These are phyloP conservation scores for Pseudozyma sp. DNA, from an alignment of 1,284 basidiomycete species.

Conservation along the genomic window DNA sequence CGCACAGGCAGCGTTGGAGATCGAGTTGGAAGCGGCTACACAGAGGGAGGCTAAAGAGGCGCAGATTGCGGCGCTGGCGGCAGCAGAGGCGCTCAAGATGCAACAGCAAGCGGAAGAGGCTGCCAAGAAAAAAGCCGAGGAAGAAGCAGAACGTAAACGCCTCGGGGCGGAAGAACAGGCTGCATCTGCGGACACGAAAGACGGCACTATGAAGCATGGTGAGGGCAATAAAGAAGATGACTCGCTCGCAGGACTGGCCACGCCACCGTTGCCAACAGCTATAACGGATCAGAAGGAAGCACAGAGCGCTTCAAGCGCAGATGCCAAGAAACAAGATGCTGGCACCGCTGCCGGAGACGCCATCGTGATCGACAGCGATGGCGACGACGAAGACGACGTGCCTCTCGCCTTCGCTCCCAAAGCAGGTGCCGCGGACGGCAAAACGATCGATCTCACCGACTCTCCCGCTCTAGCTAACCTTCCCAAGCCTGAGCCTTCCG, in stretches of 20 bases:
- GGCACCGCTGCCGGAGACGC: conserved; percentile 25
- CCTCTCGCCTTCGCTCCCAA: conserved; percentile 49
- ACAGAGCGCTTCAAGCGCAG: background rate
- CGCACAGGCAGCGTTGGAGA: conserved; percentile 44
- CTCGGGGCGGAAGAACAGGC: conserved; percentile 5
- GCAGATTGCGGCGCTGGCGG: conserved; percentile 23
- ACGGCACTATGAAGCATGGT: background rate
- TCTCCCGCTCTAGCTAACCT: conserved; percentile 26
- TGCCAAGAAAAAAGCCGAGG: conserved; percentile 9
- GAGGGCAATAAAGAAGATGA: conserved; percentile 12
- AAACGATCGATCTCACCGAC: conserved; percentile 43
- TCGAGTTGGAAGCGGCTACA: conserved; percentile 45
- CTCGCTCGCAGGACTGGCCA: conserved; percentile 13
- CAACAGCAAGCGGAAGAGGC: conserved; percentile 30
- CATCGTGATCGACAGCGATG: conserved; percentile 49
- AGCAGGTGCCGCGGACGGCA: conserved; percentile 8
- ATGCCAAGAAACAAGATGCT: background rate
- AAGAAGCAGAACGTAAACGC: conserved; percentile 16
- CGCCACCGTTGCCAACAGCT: conserved; percentile 14
- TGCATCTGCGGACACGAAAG: background rate
- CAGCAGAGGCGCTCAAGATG: conserved; percentile 27
- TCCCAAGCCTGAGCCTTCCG: background rate
- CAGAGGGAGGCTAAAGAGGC: conserved; percentile 43
- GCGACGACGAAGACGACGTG: conserved; percentile 48
- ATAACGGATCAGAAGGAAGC: background rate